These are phyloP conservation scores for Aspergillus glaucus DNA, from an alignment of 2,329 filamentous ascomycete species.

Conservation along the genomic window DNA sequence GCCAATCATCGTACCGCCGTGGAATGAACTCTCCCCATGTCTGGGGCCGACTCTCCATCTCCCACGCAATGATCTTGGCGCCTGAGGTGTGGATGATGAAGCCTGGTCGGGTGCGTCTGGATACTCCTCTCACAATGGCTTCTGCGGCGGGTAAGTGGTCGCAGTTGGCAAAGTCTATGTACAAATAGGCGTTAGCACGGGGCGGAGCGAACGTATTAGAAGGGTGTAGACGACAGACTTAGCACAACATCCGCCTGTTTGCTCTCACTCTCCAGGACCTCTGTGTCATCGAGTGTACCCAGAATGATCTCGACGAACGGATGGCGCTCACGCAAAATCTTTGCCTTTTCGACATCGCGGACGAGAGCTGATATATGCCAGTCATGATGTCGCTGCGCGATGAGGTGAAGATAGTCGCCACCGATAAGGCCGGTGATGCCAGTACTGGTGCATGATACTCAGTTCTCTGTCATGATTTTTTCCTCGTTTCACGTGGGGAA, in stretches of 20 bases:
- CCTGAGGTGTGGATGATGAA: background rate
- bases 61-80: background rate
- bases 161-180: background rate
- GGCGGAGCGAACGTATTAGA: background rate
- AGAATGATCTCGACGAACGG: too few relatives aligned
- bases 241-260: background rate
- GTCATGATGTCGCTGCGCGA: too few relatives aligned
- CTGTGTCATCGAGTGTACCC: too few relatives aligned
- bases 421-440: background rate
- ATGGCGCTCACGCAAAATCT: too few relatives aligned
- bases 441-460: background rate
- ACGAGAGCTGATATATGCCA: too few relatives aligned
- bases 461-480: background rate
- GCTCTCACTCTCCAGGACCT: background rate
- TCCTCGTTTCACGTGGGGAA: too few relatives aligned
- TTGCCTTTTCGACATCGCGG: too few relatives aligned
- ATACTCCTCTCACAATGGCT: background rate
- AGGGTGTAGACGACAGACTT: background rate
- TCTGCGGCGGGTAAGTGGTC: background rate
- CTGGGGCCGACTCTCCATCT: background rate
- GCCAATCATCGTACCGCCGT: background rate
- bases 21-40: background rate
- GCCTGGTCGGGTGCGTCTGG: background rate
- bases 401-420: too few relatives aligned
- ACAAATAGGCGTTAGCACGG: background rate